Evolutionary conservation across 805 yeast species (phyloP), one percentile per base, ranked within the genome.

Genomic region (Wickerhamomyces rabaulensis): DNA sequence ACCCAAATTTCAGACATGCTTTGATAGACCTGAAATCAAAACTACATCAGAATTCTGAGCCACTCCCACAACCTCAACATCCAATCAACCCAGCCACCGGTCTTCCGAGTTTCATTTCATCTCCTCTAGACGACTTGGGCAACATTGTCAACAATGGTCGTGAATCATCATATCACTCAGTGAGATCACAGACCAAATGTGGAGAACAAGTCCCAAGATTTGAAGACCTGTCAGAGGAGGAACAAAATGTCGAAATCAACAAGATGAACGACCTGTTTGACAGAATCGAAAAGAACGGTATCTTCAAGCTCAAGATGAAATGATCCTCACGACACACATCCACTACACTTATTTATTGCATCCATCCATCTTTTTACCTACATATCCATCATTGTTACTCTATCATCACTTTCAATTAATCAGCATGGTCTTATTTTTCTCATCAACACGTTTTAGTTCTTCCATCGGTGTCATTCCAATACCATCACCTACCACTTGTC

Each of bases 181-280:
- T 19, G 2, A 36, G 23, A 19, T 36, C 39, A 20, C 36, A 33
- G 12, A 33, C 36, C 17, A 33, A 33, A 6, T 26, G 16, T 9
- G 45, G 40, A 13, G n/a, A 40, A 21, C 38, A 42, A 12, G 43
- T 42, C 3, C 60, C 60, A 21, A 33, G 59, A 26, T 54, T 60
- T 48, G 61, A 58, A 20, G 62, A 58, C n/a, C 36, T 60, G 31
- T 45, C 56, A 2, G 53, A 51, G 17, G 54, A 47, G 22, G 63
- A 60, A 39, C 61, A 60, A 41, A 62, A 60, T 25, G 43, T 42
- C n/a, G 64, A 58, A 41, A 39, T 60, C 20, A 53, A 52, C 12
- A 53, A 59, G 44, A 54, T 60, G 48, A 51, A 48, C 29, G 61
- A 55, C 6, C 23, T 59, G 3, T 55, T 60, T 36, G 58, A 51